Percentiles rank a stretch among this genome's conserved stretches.
Evolutionary conservation across 208 protist genomes (phyloP).

Genomic region (Angomonas desouzai): DNA sequence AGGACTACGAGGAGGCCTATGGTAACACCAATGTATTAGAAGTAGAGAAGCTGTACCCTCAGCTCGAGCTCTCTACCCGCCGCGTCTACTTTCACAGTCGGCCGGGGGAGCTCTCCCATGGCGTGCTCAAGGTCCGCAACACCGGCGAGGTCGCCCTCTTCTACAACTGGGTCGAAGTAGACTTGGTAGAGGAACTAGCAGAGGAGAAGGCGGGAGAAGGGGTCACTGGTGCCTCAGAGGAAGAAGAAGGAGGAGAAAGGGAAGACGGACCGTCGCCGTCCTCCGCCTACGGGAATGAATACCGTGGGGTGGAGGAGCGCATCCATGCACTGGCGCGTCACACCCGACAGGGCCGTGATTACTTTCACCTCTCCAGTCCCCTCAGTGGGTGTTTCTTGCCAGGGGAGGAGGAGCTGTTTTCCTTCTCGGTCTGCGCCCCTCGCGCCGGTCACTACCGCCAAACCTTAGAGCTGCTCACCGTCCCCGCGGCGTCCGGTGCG

Average conservation of each 20-base stretch:
- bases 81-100: slow-evolving; percentile 44
- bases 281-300: neutral
- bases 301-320: neutral
- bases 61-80: slow-evolving; percentile 53
- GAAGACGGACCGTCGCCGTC: neutral
- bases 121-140: slow-evolving; percentile 49
- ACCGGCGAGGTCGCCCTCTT: slow-evolving; percentile 67
- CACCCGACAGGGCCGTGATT: slow-evolving; percentile 20
- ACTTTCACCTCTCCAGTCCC: slow-evolving; percentile 62
- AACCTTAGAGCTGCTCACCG: slow-evolving; percentile 77
- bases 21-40: slow-evolving; percentile 1
- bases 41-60: neutral
- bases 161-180: slow-evolving; percentile 67
- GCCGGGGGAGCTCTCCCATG: slow-evolving; percentile 59
- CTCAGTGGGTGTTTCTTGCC: slow-evolving; percentile 77
- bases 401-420: slow-evolving; percentile 39
- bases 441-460: slow-evolving; percentile 45
- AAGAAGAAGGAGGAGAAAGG: neutral
- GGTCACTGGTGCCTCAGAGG: neutral
- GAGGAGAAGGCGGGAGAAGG: neutral
- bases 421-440: slow-evolving; percentile 63
- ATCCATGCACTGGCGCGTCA: slow-evolving; percentile 46
- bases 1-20: slow-evolving; percentile 12
- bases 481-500: slow-evolving; percentile 34
- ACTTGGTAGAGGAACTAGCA: slow-evolving; percentile 16